These are phyloP conservation scores for Hypoxylon rickii DNA, from an alignment of 495 filamentous ascomycete species.

Conservation along the genomic window DNA sequence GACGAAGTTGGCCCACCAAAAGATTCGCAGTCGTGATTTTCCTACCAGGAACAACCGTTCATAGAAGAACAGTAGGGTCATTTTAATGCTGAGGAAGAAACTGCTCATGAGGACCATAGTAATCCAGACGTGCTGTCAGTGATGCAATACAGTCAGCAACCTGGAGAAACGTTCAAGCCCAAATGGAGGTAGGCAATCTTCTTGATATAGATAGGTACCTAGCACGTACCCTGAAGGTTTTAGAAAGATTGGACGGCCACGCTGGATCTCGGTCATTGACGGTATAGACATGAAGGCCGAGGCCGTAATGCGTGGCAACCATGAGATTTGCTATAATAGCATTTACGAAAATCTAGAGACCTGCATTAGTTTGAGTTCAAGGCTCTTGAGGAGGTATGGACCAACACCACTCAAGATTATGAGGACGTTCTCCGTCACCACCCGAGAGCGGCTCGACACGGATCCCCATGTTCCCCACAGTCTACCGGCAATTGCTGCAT, in stretches of 20 bases:
- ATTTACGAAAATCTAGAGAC: conserved; percentile 29
- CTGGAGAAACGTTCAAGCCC: background rate
- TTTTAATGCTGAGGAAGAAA: conserved; percentile 37
- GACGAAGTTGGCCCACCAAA: conserved; percentile 42
- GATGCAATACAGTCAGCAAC: conserved; percentile 4
- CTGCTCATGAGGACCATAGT: conserved; percentile 35
- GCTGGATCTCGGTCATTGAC: conserved; percentile 31
- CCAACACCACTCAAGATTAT: conserved; percentile 33
- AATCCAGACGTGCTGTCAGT: conserved; percentile 34
- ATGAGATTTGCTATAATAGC: conserved; percentile 34
- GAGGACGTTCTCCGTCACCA: conserved; percentile 25
- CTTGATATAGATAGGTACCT: too few species aligned
- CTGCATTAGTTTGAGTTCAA: background rate
- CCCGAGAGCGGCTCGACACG: conserved; percentile 15
- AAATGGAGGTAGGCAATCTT: background rate
- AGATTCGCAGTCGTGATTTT: conserved; percentile 33
- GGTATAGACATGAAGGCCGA: conserved; percentile 38
- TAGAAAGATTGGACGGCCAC: conserved; percentile 32
- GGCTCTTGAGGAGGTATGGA: background rate
- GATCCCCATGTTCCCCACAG: conserved; percentile 35
- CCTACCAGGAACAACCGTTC: conserved; percentile 35
- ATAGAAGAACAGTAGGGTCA: conserved; percentile 42
- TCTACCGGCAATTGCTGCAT: conserved; percentile 28
- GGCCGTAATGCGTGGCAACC: conserved; percentile 38
- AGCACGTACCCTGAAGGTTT: conserved; percentile 34